Evolutionary conservation across 306 rosid species (phyloP).

Genomic region (Acmispon strigosus): DNA sequence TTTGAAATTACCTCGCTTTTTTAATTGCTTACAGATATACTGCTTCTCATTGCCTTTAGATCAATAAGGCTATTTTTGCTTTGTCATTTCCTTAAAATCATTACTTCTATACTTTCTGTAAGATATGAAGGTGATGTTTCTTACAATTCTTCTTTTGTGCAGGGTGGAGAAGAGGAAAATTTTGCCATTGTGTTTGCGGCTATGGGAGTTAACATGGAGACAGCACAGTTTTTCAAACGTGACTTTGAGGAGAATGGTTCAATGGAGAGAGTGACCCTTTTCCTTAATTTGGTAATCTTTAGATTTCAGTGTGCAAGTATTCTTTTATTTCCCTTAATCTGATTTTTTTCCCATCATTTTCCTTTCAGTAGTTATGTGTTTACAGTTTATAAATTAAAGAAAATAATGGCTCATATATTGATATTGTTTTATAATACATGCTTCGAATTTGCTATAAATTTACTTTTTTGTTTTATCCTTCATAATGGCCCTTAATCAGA

Average conservation of each 20-base stretch:
- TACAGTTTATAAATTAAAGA: not conserved
- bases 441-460: not conserved
- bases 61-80: constrained; percentile 1
- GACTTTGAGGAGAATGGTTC: constrained; percentile 99
- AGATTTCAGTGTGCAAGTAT: not conserved
- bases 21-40: not conserved
- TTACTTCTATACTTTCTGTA: not conserved
- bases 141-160: constrained; percentile 30
- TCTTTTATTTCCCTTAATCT: not conserved
- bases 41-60: constrained; percentile 7
- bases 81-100: not conserved
- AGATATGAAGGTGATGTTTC: not conserved
- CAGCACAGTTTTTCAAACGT: constrained; percentile 98
- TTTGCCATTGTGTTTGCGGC: constrained; percentile 99
- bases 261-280: constrained; percentile 99
- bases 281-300: constrained; percentile 80
- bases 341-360: not conserved
- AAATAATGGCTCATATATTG: not conserved
- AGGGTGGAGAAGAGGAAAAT: constrained; percentile 83
- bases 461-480: not conserved
- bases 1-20: constrained; percentile 2
- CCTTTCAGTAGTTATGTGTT: not conserved
- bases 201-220: constrained; percentile 99
- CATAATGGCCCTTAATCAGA: no score
- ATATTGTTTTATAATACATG: not conserved